Percentiles rank a stretch among this genome's conserved stretches.
Conservation (phyloP, 2,329 filamentous ascomycete species). For the Aspergillus costaricaensis region DNA sequence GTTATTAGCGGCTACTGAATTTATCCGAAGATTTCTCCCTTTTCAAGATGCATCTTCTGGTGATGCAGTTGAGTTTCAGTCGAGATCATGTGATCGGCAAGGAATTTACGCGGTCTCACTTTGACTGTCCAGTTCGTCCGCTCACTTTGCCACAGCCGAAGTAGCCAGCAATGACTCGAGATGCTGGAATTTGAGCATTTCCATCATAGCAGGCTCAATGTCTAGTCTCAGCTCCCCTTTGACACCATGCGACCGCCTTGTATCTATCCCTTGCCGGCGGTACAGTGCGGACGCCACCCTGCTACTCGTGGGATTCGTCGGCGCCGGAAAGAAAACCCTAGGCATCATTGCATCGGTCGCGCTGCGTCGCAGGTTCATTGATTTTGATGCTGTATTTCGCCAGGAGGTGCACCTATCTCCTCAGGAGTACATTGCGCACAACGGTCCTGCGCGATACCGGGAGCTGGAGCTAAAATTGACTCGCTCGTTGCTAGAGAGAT, state of each 20-base stretch:
- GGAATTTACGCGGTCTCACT: neutral
- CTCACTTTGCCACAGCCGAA: neutral
- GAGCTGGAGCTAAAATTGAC: slow-evolving; percentile 62
- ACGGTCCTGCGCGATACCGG: slow-evolving; percentile 63
- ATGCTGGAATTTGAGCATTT: no score
- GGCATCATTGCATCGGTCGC: slow-evolving; percentile 71
- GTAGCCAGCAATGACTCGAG: no score
- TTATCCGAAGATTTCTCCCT: no score
- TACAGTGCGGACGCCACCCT: slow-evolving; percentile 43
- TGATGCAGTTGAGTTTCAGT: neutral
- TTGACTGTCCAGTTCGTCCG: neutral
- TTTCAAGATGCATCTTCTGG: neutral
- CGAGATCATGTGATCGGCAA: neutral
- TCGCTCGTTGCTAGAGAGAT: slow-evolving; percentile 54
- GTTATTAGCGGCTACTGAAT: neutral
- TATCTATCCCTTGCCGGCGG: slow-evolving; percentile 1
- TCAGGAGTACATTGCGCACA: slow-evolving; percentile 58
- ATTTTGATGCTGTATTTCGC: slow-evolving; percentile 57
- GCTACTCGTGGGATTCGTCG: slow-evolving; percentile 69
- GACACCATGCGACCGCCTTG: neutral
- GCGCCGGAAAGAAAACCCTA: slow-evolving; percentile 71
- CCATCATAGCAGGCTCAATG: neutral
- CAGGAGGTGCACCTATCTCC: slow-evolving; percentile 56
- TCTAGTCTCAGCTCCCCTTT: neutral
- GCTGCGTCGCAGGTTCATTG: slow-evolving; percentile 52